Base-by-base conservation (phyloP, 1,284 basidiomycete species). In the Boletus semigastroideus region DNA sequence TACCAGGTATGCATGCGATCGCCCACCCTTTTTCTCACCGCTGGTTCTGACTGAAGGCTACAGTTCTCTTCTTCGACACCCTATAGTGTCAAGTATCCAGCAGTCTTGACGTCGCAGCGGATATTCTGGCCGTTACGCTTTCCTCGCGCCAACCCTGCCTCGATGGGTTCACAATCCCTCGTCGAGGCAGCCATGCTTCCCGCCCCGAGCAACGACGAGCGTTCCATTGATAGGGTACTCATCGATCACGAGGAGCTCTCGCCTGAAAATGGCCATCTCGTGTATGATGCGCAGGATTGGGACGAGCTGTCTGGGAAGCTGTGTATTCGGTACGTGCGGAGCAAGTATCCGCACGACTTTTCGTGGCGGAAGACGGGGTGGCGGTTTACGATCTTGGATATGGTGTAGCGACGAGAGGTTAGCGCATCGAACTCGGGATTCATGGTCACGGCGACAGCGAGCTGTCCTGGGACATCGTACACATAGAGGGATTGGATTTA, bases 221-320 rank as follows among this genome's bases (percentile, higher is more conserved):
- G 49, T 40, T 46, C 56, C 17, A 53, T 65, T 6, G 39, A 55
- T 19, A 63, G 53, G 37, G 20, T 60, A 5, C 27, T 65, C 8
- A 36, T 65, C 13, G 64, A 66, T 33, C 53, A 68, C 17, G 55
- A 68, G 6, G 61, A 64, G 11, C 22, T 58, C 10, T 44, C 43
- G 1, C 51, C 56, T 0, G 48, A 50, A 8, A 49, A 25, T 4
- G 52, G 59, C 3, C 34, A 47, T 30, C 33, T 65, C 1, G 48
- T 56, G n/a, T 59, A 59, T 17, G 59, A 64, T 38, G 54, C 54
- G 13, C 63, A 68, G 40, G 64, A 69, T n/a, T 69, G 67, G 64
- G 64, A 66, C 12, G 64, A 69, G 44, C 20, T 66, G 8, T 61
- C 64, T 3, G 64, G 66, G 5, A 69, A 49, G 47, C 17, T 66